Percentiles rank a stretch among this genome's conserved stretches.
These are phyloP conservation scores for Grosmannia huntii DNA, from an alignment of 2,329 filamentous ascomycete species.

Conservation along the genomic window DNA sequence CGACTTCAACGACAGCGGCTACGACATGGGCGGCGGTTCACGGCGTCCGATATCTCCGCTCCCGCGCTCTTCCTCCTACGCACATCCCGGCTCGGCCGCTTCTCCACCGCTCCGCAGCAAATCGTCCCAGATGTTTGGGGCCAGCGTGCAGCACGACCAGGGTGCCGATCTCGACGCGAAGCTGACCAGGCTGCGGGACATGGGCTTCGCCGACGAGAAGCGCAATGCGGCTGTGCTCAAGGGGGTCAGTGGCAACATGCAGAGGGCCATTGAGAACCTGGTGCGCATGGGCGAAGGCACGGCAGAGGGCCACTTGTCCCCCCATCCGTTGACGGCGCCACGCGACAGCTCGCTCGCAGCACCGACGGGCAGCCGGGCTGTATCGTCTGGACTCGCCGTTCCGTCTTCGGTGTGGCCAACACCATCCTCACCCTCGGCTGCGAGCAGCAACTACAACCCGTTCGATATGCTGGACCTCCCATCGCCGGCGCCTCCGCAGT, in stretches of 20 bases:
- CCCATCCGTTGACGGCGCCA: conserved; percentile 25
- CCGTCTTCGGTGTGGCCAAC: conserved; percentile 11
- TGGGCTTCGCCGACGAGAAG: conserved; percentile 81
- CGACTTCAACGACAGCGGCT: not conserved
- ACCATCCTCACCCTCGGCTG: conserved; percentile 28
- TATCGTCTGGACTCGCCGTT: conserved; percentile 15
- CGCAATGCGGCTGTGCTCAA: conserved; percentile 70
- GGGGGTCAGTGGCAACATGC: conserved; percentile 71
- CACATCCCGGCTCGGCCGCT: conserved; percentile 15
- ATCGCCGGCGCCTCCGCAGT: conserved; percentile 42
- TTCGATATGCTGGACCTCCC: conserved; percentile 55
- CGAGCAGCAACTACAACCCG: conserved; percentile 33
- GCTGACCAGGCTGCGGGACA: conserved; percentile 63
- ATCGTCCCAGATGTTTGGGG: conserved; percentile 56
- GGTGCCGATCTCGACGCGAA: conserved; percentile 55
- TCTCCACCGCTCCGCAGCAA: conserved; percentile 38
- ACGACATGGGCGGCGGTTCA: conserved; percentile 13
- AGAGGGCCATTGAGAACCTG: conserved; percentile 74
- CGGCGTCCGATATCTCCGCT: conserved; percentile 22
- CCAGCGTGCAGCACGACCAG: conserved; percentile 42
- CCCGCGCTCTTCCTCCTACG: conserved; percentile 7
- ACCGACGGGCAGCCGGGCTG: conserved; percentile 34
- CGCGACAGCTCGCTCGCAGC: conserved; percentile 31
- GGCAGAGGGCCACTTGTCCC: conserved; percentile 36
- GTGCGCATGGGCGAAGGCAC: conserved; percentile 69